These are phyloP conservation scores for Funneliformis geosporum DNA, from an alignment of 192 early-diverging fungal species.

Conservation along the genomic window DNA sequence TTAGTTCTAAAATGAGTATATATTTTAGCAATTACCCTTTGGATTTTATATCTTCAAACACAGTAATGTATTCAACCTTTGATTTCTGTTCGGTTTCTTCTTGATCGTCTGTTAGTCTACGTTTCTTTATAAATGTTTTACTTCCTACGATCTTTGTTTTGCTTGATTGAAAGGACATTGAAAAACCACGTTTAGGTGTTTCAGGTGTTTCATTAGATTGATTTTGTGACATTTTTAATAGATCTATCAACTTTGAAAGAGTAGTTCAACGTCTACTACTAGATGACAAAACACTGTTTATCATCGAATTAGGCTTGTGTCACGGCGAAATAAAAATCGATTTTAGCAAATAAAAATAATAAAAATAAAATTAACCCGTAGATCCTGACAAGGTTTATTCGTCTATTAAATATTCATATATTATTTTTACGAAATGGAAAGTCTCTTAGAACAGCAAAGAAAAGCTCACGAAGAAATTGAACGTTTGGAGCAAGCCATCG, in stretches of 20 bases:
- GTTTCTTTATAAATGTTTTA: not conserved
- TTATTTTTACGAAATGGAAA: constrained; percentile 21
- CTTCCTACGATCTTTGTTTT: not conserved
- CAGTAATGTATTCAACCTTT: not conserved
- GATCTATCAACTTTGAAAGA: no score
- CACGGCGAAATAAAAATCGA: no score
- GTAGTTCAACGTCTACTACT: no score
- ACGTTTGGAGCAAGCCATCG: constrained; percentile 85
- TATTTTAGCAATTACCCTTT: not conserved
- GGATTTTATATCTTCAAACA: not conserved
- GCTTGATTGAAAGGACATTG: not conserved
- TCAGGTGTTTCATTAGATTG: not conserved
- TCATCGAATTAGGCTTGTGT: no score
- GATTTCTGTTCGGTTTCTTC: not conserved
- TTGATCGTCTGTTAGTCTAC: not conserved
- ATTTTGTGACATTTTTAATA: not conserved
- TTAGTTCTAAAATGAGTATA: not conserved
- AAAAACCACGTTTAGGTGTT: not conserved
- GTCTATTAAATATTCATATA: no score
- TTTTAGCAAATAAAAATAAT: no score
- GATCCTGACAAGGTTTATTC: no score
- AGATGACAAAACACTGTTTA: no score
- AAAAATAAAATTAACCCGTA: no score
- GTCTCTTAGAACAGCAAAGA: constrained; percentile 43
- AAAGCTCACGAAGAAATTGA: constrained; percentile 89